Percentiles rank a stretch among this genome's conserved stretches.
phyloP scores from a whole-genome alignment of 371 early-diverging fungal genomes.

The Syncephalastrum monosporum region DNA sequence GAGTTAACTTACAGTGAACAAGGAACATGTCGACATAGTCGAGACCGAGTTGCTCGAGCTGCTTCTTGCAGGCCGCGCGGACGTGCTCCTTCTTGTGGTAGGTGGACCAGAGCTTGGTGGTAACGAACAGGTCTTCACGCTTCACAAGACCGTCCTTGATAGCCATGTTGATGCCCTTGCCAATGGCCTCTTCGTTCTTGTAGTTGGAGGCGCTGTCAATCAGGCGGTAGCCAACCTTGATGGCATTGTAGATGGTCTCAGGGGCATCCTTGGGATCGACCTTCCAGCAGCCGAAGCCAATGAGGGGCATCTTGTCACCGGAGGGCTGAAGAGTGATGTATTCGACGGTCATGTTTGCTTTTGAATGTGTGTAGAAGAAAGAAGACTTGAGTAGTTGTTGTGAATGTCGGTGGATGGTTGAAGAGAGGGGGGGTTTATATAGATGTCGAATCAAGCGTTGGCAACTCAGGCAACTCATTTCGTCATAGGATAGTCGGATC shows the following conservation, averaged over 20 bases:
- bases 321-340: constrained; percentile 23
- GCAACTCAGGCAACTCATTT: too few relatives aligned
- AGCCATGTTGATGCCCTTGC: constrained; percentile 40
- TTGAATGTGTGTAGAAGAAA: too few relatives aligned
- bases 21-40: constrained; percentile 75
- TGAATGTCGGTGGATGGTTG: not conserved
- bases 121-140: constrained; percentile 61
- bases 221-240: constrained; percentile 33
- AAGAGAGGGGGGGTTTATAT: constrained; percentile 7
- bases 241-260: constrained; percentile 25
- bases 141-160: constrained; percentile 39
- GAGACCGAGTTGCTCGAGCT: constrained; percentile 55
- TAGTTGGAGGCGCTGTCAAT: constrained; percentile 38
- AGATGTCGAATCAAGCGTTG: not conserved
- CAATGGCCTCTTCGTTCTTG: constrained; percentile 61
- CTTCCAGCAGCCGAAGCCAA: constrained; percentile 37
- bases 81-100: constrained; percentile 54
- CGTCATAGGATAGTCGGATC: too few relatives aligned
- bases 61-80: constrained; percentile 39
- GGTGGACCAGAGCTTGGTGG: constrained; percentile 75
- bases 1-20: constrained; percentile 34
- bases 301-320: constrained; percentile 22
- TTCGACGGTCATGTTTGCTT: constrained; percentile 22
- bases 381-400: not conserved
- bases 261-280: constrained; percentile 27